Evolutionary conservation across 1,284 basidiomycete species (phyloP), one percentile per base, ranked within the genome.

Genomic region (Gomphus sp.): DNA sequence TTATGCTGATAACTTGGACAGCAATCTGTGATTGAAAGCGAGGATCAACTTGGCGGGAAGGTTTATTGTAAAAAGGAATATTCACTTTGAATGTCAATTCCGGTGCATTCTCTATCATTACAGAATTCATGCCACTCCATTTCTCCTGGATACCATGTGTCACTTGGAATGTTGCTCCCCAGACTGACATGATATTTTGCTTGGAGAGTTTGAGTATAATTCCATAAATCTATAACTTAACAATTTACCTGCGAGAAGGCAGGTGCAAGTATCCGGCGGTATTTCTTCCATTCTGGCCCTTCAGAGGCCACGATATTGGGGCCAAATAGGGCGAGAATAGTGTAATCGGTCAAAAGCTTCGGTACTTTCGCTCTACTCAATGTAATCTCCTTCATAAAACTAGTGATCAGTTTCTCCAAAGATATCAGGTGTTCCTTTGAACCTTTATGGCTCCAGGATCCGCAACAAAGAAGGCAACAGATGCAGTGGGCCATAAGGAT

Each of bases 91-190:
- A 22, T 3, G 25, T 14, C 11, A 49, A 14, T 1, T 14, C 47
- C 25, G 12, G 22, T 28, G 14, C 18, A 31, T 49, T 49, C 3
- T 49, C 31, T 28, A 25, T 31, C 7, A 5, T 6, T 18, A 4
- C 18, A 28, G 47, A 28, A 4, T 28, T 25, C 4, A 49, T 4
- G 4, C 4, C 22, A 6, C 66, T 64, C 74, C 73, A 76, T 25
- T 67, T 70, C 1, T 67, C 62, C 62, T 79, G 74, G 47, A 79
- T 66, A 39, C 73, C 74, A n/a, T 71, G 62, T 57, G 77, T 70
- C 37, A 77, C 74, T n/a, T 70, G 68, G n/a, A 76, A 64, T 0
- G 80, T 77, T 63, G 80, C 78, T 45, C 79, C 75, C 80, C 80
- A 83, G 2, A 83, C 81, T 34, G 82, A 68, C 56, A 70, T 75